Evolutionary conservation across 805 yeast genomes (phyloP).

Genomic region (Starmerella sp.): DNA sequence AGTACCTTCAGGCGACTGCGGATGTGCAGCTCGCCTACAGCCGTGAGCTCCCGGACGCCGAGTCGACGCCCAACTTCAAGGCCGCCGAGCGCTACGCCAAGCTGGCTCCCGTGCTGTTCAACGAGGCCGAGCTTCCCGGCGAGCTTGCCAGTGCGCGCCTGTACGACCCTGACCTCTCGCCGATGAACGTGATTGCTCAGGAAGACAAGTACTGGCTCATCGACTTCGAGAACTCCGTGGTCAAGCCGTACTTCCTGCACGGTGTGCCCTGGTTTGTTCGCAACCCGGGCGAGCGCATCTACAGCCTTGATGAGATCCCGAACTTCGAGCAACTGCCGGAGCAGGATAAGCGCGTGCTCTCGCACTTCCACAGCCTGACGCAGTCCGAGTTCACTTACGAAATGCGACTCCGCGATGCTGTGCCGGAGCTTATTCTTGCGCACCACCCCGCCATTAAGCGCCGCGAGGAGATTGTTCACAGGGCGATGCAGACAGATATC

Average conservation of each 20-base stretch:
- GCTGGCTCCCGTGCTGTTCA: slow-evolving; percentile 50
- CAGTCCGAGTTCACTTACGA: slow-evolving; percentile 90
- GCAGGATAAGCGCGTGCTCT: slow-evolving; percentile 64
- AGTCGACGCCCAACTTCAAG: slow-evolving; percentile 36
- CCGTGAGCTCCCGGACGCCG: slow-evolving; percentile 42
- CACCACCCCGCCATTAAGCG: slow-evolving; percentile 69
- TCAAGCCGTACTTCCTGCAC: slow-evolving; percentile 72
- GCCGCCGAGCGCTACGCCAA: slow-evolving; percentile 51
- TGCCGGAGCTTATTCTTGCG: slow-evolving; percentile 60
- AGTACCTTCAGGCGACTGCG: slow-evolving; percentile 54
- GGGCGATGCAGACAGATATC: slow-evolving; percentile 24
- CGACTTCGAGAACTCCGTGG: slow-evolving; percentile 72
- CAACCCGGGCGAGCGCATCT: slow-evolving; percentile 81
- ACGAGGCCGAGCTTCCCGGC: slow-evolving; percentile 38
- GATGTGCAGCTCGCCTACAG: slow-evolving; percentile 53
- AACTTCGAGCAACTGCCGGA: slow-evolving; percentile 57
- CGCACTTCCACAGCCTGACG: slow-evolving; percentile 78
- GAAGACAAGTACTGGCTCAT: slow-evolving; percentile 39
- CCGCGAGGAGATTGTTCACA: slow-evolving; percentile 29
- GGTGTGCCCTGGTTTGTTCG: slow-evolving; percentile 74
- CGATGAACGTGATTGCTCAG: slow-evolving; percentile 60
- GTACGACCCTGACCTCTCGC: slow-evolving; percentile 75
- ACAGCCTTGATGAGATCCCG: slow-evolving; percentile 64
- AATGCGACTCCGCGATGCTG: slow-evolving; percentile 50
- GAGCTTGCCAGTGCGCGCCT: slow-evolving; percentile 62